These are phyloP conservation scores for Cyamopsis tetragonoloba DNA, from an alignment of 306 rosid species.

Conservation along the genomic window DNA sequence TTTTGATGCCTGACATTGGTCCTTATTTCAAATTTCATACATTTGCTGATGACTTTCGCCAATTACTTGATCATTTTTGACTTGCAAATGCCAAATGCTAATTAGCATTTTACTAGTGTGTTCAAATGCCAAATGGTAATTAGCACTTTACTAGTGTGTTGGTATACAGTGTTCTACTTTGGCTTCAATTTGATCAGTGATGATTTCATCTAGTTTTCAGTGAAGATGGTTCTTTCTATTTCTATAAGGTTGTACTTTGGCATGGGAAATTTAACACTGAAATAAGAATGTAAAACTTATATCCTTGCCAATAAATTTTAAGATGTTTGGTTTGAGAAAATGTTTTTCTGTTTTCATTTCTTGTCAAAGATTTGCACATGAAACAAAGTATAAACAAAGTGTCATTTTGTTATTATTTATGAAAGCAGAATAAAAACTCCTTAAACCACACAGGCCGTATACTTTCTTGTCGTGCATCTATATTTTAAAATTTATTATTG, in stretches of 20 bases:
- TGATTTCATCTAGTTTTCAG: neutral
- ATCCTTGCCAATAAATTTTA: slow-evolving; percentile 8
- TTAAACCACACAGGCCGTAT: no score
- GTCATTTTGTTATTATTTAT: no score
- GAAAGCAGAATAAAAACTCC: no score
- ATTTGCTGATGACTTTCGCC: neutral
- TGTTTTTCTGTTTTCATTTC: no score
- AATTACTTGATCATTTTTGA: neutral
- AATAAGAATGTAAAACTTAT: neutral
- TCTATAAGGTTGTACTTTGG: neutral
- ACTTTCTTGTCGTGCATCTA: neutral
- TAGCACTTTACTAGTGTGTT: neutral
- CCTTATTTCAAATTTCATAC: neutral
- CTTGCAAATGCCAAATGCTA: neutral
- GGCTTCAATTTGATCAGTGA: slow-evolving; percentile 8
- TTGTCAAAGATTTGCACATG: no score
- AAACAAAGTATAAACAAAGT: no score
- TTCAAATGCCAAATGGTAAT: neutral
- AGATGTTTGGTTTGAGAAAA: no score
- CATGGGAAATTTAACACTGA: neutral
- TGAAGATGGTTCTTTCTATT: slow-evolving; percentile 5
- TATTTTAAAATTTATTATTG: neutral
- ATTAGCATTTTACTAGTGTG: neutral
- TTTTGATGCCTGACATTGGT: slow-evolving; percentile 3
- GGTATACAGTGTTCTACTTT: neutral